Evolutionary conservation across 805 yeast genomes (phyloP), one percentile per base, ranked within the genome.

Genomic region (Candida railenensis): DNA sequence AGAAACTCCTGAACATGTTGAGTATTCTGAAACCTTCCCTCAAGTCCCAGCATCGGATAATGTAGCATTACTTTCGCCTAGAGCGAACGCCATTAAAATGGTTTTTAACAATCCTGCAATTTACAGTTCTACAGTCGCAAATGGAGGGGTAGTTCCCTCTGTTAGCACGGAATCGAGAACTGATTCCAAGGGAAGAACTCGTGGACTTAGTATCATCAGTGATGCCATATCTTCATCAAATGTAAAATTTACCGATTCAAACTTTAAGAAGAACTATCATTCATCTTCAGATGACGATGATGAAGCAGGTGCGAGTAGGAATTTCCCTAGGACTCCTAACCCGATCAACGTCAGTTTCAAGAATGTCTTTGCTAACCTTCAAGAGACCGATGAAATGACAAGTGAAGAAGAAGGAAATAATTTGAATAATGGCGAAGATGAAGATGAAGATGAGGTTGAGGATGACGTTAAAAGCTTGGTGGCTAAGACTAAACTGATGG

Each of bases 61-160:
- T 28, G 11, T 47, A 30, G 55, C 45, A 40, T 51, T 67, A 34
- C 44, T 52, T 19, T 66, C 72, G 20, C 73, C 74, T 1, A 50
- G 67, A 36, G 74, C 73, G 0, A 58, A 61, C 37, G 76, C 76
- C 15, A 72, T 72, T 42, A 70, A 64, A 49, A 63, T 63, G 49
- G 76, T 71, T 2, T 72, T 72, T 52, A 69, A 67, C 51, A 72
- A 71, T 43, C 75, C 74, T 1, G 76, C 74, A 1, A 70, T 72
- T 56, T 60, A n/a, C 45, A 48, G n/a, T n/a, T n/a, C n/a, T n/a
- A n/a, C n/a, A n/a, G n/a, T n/a, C n/a, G n/a, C n/a, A 2, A 52
- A n/a, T n/a, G n/a, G n/a, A n/a, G n/a, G n/a, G n/a, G n/a, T n/a
- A n/a, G n/a, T n/a, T n/a, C n/a, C n/a, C n/a, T n/a, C n/a, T n/a